Evolutionary conservation across 192 early-diverging fungal genomes (phyloP), one percentile per base, ranked within the genome.

Genomic region (Gamsiella multidivaricata): DNA sequence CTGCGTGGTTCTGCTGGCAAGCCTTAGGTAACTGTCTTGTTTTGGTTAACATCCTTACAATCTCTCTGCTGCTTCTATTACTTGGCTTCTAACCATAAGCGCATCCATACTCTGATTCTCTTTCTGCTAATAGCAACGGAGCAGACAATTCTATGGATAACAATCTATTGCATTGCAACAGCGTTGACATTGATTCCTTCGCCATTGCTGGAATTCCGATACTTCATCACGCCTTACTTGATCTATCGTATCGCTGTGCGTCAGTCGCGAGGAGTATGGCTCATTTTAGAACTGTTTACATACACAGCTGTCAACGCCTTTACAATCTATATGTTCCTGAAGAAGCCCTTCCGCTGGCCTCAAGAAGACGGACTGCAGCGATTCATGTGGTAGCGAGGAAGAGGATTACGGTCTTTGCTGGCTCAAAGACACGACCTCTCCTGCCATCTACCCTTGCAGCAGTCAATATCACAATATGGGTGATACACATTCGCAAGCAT

Each of bases 151-250:
- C 46, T 94, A 0, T 89, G 87, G 82, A 57, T 85, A 3, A 7
- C 92, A 3, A 83, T 84, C 9, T 91, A 90, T 59, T 14, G 64
- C 0, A 66, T 69, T 2, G 88, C 89, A 23, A 82, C 86, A 0
- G 82, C 84, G 0, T 67, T 92, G 14, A 89, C 89, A 11, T 82
- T 98, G 10, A 83, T 99, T 2, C 97, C 97, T 0, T 95, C 95
- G 0, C 97, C 97, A 5, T 82, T 99, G 50, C 73, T 99, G 39
- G 97, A 99, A 80, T 95, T 98, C 71, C 82, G 97, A 45, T 99
- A 99, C 85, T 99, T 94, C 84, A 92, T 97, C 25, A 82, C 96
- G 14, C 96, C 96, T 0, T 95, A 87, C 65, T 73, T 89, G 33
- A 80, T 98, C 64, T 89, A 88, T 36, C 84, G 92, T 10, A 54